Conservation (phyloP, 495 filamentous ascomycete species). For the Emericellopsis terricola region DNA sequence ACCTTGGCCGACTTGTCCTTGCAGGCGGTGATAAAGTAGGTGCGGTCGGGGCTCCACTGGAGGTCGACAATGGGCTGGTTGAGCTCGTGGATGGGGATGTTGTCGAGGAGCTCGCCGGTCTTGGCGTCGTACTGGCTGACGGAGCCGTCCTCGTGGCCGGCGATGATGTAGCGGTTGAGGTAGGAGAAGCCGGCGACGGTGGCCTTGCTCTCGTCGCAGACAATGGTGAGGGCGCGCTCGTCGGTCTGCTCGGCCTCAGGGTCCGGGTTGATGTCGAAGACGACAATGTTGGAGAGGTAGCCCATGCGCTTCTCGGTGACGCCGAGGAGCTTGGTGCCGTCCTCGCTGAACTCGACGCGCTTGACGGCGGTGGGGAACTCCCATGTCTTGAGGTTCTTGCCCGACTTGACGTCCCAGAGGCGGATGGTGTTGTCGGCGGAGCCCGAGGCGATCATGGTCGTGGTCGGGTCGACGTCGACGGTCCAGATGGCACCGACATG, state of each 20-base stretch:
- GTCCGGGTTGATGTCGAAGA: conserved; percentile 69
- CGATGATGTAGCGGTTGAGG: conserved; percentile 82
- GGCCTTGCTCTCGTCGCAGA: conserved; percentile 84
- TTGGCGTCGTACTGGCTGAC: conserved; percentile 92
- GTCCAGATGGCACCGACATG: conserved; percentile 98
- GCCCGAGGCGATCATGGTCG: conserved; percentile 80
- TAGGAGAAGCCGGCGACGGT: conserved; percentile 96
- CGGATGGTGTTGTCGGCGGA: conserved; percentile 96
- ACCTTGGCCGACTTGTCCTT: conserved; percentile 97
- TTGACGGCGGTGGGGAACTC: conserved; percentile 93
- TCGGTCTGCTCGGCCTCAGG: conserved; percentile 65
- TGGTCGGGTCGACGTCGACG: conserved; percentile 90
- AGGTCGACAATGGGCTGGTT: conserved; percentile 79
- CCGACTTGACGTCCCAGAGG: conserved; percentile 90
- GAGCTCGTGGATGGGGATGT: conserved; percentile 62
- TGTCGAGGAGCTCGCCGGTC: conserved; percentile 68
- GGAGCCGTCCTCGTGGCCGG: conserved; percentile 88
- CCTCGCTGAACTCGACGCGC: conserved; percentile 87
- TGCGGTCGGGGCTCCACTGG: conserved; percentile 84
- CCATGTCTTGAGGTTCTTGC: conserved; percentile 87
- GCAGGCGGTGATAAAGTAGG: conserved; percentile 92
- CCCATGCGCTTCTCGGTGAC: conserved; percentile 98
- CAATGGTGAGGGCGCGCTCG: conserved; percentile 67
- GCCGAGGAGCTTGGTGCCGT: conserved; percentile 72
- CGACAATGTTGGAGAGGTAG: conserved; percentile 78